Percentiles rank a stretch among this genome's conserved stretches.
Evolutionary conservation across 495 filamentous ascomycete species (phyloP).

Genomic region (Xylaria castorea): DNA sequence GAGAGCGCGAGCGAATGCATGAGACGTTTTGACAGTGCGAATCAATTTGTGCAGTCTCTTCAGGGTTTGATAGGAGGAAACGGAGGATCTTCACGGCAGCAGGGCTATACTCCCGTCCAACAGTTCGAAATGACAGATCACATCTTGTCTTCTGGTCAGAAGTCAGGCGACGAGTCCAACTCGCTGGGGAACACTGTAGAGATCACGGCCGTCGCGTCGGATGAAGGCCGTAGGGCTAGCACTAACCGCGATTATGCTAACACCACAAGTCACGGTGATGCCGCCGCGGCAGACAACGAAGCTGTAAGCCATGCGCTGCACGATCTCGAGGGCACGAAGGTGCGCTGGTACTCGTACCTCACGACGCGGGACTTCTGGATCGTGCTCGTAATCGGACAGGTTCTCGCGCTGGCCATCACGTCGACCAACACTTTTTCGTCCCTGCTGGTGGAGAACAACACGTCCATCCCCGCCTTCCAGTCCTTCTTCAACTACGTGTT

Average conservation of each 20-base stretch:
- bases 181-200: conserved; percentile 34
- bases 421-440: conserved; percentile 85
- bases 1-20: conserved; percentile 3
- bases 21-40: conserved; percentile 25
- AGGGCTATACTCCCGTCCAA: conserved; percentile 32
- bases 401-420: conserved; percentile 87
- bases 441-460: conserved; percentile 70
- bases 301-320: conserved; percentile 48
- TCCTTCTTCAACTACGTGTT: conserved; percentile 92
- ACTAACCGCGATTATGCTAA: conserved; percentile 16
- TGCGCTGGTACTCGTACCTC: conserved; percentile 79
- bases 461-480: conserved; percentile 95
- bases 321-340: conserved; percentile 56
- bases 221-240: conserved; percentile 21
- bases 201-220: conserved; percentile 30
- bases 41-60: conserved; percentile 29
- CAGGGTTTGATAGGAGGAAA: conserved; percentile 28
- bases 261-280: background rate
- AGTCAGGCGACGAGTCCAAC: conserved; percentile 29
- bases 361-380: conserved; percentile 86
- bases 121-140: conserved; percentile 40
- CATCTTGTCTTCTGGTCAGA: conserved; percentile 1
- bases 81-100: conserved; percentile 7
- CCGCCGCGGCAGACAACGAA: conserved; percentile 30
- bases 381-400: conserved; percentile 81